Base-by-base conservation (phyloP, 345 rosid species). In the Gossypium turneri region DNA sequence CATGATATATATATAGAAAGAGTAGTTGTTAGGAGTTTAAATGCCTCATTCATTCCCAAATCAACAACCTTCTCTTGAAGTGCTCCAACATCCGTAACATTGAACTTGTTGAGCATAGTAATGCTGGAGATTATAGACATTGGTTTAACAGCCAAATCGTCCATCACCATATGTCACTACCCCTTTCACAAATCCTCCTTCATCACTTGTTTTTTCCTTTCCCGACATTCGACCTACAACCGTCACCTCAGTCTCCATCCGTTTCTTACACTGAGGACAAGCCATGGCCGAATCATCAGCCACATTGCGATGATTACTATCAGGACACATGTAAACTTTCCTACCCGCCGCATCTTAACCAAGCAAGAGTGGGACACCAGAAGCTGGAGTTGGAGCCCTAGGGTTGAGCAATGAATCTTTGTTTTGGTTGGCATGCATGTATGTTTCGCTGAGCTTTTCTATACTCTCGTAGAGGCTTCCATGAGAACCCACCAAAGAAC, bases 131-230 rank as follows among this genome's bases (percentile, higher is more conserved):
- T 58, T 24, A 76, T 73, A 1, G 80, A 80, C 83, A 82, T 68
- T 0, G 85, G 85, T 20, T 17, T 51, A 47, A 83, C 77, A 9
- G 11, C 45, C 38, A 86, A 63, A 70, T 77, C 75, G 51, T 82
- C 85, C 79, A 77, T 84, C 56, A 82, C 78, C 81, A 73, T 80
- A 82, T 0, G 77, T 82, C 4, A 82, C 61, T 2, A 57, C 51
- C 2, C 64, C 84, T 66, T 82, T 80, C 25, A 77, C 76, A 73
- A 74, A 81, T 2, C 84, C 88, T 2, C 68, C 53, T 1, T 38
- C 48, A 34, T 3, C 65, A 13, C n/a, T 60, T 10, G 25, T 1
- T 11, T n/a, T n/a, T 8, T 5, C 38, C 73, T 2, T 20, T 2
- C 3, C 13, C 41, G 7, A 29, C n/a, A 7, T 1, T 4, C 12